phyloP scores from a whole-genome alignment of 164 flowering plant genomes.

The Stephania yunnanensis region DNA sequence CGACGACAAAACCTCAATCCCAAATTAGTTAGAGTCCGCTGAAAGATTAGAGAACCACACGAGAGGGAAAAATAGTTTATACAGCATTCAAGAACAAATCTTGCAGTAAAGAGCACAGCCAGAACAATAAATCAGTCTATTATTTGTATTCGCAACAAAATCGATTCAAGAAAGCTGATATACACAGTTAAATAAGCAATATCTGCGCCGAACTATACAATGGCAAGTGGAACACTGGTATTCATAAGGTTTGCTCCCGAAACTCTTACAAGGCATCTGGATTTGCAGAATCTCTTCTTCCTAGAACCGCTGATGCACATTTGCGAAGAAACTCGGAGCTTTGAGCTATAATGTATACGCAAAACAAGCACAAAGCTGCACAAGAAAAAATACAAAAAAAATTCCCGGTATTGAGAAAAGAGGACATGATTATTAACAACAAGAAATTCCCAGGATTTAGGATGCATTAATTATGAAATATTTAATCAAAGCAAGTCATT shows the following conservation, averaged over 20 bases:
- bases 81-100: neutral
- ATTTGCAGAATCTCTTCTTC: slow-evolving; percentile 28
- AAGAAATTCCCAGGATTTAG: no score
- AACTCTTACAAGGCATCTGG: slow-evolving; percentile 27
- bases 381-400: slow-evolving; percentile 11
- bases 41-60: neutral
- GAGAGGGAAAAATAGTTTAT: neutral
- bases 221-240: neutral
- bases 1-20: no score
- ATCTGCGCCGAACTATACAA: slow-evolving; percentile 5
- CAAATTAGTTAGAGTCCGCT: no score
- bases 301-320: slow-evolving; percentile 24
- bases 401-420: neutral
- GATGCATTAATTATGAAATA: no score
- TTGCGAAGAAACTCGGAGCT: slow-evolving; percentile 31
- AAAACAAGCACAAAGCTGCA: slow-evolving; percentile 81
- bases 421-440: neutral
- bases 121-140: neutral
- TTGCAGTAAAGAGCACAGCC: neutral
- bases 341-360: slow-evolving; percentile 52
- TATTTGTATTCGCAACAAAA: neutral
- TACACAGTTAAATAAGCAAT: slow-evolving; percentile 2
- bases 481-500: no score
- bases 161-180: neutral
- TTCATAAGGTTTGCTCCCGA: neutral